These are phyloP conservation scores for Lophiotrema nucula DNA, from an alignment of 495 filamentous ascomycete species.

Conservation along the genomic window DNA sequence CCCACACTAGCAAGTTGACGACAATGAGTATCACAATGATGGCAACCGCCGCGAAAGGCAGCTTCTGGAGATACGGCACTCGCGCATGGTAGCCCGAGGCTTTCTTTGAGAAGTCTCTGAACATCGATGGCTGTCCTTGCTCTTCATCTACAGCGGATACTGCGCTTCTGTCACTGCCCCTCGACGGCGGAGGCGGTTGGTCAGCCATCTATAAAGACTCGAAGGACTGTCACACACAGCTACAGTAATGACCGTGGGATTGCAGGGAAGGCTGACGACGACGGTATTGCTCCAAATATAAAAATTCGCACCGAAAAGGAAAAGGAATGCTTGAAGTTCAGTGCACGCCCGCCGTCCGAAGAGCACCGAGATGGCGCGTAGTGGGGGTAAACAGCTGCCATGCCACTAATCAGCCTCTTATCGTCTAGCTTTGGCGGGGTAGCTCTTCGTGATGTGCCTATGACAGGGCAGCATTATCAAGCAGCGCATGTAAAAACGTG, in stretches of 20 bases:
- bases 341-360: too few relatives aligned
- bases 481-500: not conserved
- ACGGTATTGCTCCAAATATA: too few relatives aligned
- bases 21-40: conserved; percentile 65
- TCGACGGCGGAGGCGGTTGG: not conserved
- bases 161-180: not conserved
- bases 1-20: conserved; percentile 72
- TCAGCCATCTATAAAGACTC: conserved; percentile 5
- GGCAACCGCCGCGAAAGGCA: conserved; percentile 63
- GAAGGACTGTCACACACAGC: too few relatives aligned
- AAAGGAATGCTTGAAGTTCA: too few relatives aligned
- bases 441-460: conserved; percentile 17
- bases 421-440: conserved; percentile 27
- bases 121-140: not conserved
- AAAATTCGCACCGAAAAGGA: too few relatives aligned
- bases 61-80: conserved; percentile 39
- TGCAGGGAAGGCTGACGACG: not conserved
- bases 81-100: conserved; percentile 39
- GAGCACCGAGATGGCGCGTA: too few relatives aligned
- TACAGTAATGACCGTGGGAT: too few relatives aligned
- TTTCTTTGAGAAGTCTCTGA: conserved; percentile 27
- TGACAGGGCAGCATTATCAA: conserved; percentile 22
- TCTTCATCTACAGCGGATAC: too few relatives aligned
- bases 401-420: not conserved
- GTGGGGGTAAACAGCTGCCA: conserved; percentile 8